Conservation (phyloP, 768 basidiomycete species). For the Pluteus cervinus region DNA sequence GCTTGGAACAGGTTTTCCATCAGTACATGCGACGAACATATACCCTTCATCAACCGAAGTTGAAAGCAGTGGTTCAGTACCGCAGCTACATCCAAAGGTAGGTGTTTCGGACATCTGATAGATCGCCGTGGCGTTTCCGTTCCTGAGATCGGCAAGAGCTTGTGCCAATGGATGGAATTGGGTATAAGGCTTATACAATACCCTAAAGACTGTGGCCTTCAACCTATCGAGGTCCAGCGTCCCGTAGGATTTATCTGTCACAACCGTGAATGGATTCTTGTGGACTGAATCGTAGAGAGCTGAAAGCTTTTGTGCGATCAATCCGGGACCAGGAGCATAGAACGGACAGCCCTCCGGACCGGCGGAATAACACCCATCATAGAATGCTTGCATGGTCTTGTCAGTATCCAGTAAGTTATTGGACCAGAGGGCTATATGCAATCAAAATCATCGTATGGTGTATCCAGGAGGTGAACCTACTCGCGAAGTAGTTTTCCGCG, state of each 20-base stretch:
- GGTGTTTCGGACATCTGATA: too few species aligned
- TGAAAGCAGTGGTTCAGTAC: too few species aligned
- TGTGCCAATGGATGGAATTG: constrained; percentile 26
- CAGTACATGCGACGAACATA: too few species aligned
- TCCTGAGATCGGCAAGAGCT: constrained; percentile 27
- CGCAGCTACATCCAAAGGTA: too few species aligned
- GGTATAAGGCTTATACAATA: constrained; percentile 30
- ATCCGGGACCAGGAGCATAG: constrained; percentile 27
- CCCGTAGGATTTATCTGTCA: constrained; percentile 24
- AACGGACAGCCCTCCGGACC: constrained; percentile 31
- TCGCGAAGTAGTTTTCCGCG: constrained; percentile 30
- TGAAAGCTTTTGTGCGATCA: constrained; percentile 29
- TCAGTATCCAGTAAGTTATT: constrained; percentile 31
- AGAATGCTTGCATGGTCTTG: constrained; percentile 29
- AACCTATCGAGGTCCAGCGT: constrained; percentile 30
- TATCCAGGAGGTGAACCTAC: too few species aligned
- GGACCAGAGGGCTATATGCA: constrained; percentile 27
- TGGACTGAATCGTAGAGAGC: constrained; percentile 24
- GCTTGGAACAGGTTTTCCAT: too few species aligned
- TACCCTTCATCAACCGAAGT: too few species aligned
- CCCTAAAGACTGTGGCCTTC: constrained; percentile 20
- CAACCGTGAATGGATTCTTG: too few species aligned
- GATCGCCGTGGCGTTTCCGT: constrained; percentile 22
- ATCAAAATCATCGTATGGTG: not conserved
- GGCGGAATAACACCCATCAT: constrained; percentile 27